These are phyloP conservation scores for Spinellus fusiger DNA, from an alignment of 192 early-diverging fungal species.

Conservation along the genomic window DNA sequence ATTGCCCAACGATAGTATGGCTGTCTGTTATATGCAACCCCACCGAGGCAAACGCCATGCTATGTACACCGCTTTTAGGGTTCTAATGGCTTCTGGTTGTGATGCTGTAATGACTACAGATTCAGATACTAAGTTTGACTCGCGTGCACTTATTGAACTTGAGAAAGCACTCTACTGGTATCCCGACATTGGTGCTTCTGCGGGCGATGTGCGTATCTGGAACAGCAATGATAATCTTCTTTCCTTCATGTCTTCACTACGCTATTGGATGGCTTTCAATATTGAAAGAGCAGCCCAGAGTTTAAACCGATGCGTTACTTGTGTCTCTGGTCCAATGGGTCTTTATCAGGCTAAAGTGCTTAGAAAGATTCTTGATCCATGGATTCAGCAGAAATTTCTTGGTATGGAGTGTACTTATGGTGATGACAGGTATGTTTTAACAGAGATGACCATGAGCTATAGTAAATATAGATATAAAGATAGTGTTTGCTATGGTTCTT, in stretches of 20 bases:
- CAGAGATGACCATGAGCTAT: not conserved
- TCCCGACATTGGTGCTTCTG: constrained; percentile 46
- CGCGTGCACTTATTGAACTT: constrained; percentile 39
- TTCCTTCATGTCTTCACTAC: constrained; percentile 54
- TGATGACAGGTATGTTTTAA: constrained; percentile 39
- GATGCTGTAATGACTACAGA: constrained; percentile 57
- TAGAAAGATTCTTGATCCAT: constrained; percentile 44
- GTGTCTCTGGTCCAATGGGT: constrained; percentile 61
- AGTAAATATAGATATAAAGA: too few species aligned
- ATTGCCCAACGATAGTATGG: constrained; percentile 12
- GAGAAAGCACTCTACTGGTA: constrained; percentile 44
- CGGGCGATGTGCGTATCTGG: constrained; percentile 49
- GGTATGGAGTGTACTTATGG: constrained; percentile 59
- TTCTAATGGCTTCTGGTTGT: constrained; percentile 32
- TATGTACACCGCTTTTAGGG: constrained; percentile 50
- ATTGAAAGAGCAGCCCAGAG: constrained; percentile 58
- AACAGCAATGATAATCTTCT: constrained; percentile 42
- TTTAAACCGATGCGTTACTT: constrained; percentile 51
- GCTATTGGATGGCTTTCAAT: constrained; percentile 64
- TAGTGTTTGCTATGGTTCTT: not conserved
- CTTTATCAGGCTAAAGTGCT: constrained; percentile 47
- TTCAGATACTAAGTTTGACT: constrained; percentile 55
- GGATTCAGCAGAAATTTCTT: constrained; percentile 50
- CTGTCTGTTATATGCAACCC: constrained; percentile 43
- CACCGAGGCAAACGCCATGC: constrained; percentile 48